phyloP scores from a whole-genome alignment of 2,329 filamentous ascomycete species.

The Aureobasidium sp. region DNA sequence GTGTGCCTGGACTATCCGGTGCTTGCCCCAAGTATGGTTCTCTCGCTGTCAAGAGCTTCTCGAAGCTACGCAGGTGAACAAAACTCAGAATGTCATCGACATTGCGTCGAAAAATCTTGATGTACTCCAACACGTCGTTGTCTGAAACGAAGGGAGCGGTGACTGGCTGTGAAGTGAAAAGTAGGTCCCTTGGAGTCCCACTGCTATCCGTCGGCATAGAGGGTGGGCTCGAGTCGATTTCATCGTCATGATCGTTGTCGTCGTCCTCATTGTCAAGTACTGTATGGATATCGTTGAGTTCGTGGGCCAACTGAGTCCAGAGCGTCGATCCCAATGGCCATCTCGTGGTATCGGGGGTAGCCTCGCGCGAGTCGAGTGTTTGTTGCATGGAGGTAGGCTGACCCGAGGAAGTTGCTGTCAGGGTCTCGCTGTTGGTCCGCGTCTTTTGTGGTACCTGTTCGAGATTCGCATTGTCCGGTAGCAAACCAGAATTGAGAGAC shows the following conservation, averaged over 20 bases:
- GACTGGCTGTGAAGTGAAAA: not conserved
- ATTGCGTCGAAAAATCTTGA: not conserved
- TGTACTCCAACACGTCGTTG: not conserved
- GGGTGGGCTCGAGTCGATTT: not conserved
- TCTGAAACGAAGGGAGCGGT: not conserved
- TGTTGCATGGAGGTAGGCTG: not conserved
- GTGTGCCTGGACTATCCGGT: not conserved
- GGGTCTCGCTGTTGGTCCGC: not conserved
- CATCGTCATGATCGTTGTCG: not conserved
- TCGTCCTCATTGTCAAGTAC: conserved; percentile 9
- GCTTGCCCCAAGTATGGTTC: not conserved
- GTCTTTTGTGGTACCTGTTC: not conserved
- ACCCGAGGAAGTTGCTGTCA: not conserved
- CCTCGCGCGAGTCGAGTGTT: not conserved
- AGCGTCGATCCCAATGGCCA: conserved; percentile 4
- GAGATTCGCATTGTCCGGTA: not conserved
- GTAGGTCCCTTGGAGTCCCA: not conserved
- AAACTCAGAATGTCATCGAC: conserved; percentile 1
- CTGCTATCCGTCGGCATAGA: not conserved
- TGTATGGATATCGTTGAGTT: conserved; percentile 4
- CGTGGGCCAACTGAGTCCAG: conserved; percentile 1
- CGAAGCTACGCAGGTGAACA: not conserved
- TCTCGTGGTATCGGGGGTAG: not conserved
- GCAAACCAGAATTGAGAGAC: conserved; percentile 1
- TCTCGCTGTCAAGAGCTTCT: not conserved